Conservation (phyloP, 768 basidiomycete species). For the Lentinula lateritia region DNA sequence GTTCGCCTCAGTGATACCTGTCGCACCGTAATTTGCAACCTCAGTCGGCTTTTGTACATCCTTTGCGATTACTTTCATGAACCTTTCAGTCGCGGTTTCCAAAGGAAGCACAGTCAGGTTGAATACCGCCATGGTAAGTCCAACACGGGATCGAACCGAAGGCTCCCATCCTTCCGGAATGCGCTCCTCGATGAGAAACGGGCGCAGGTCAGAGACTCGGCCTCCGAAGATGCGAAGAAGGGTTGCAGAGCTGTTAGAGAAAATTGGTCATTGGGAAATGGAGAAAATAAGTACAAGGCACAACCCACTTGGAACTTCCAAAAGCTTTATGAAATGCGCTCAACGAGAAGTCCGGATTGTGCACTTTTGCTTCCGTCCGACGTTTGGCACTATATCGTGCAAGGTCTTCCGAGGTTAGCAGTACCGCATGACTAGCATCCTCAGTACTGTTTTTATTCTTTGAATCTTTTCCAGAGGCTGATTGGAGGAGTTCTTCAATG, state of each 20-base stretch:
- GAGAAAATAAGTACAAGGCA: not conserved
- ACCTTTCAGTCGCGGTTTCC: constrained; percentile 23
- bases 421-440: constrained; percentile 34
- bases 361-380: constrained; percentile 45
- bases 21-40: not conserved
- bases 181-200: constrained; percentile 62
- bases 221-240: constrained; percentile 66
- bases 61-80: not conserved
- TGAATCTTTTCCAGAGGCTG: constrained; percentile 46
- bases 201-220: constrained; percentile 44
- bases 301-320: constrained; percentile 57
- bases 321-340: constrained; percentile 51
- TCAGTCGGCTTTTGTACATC: not conserved
- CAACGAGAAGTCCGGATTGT: constrained; percentile 55
- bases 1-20: not conserved
- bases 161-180: constrained; percentile 71
- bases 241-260: constrained; percentile 46
- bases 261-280: not conserved
- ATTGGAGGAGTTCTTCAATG: constrained; percentile 50
- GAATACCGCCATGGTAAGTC: constrained; percentile 54
- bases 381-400: constrained; percentile 54
- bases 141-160: constrained; percentile 42
- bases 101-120: constrained; percentile 42
- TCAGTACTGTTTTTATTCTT: not conserved
- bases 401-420: constrained; percentile 56